phyloP scores from a whole-genome alignment of 139 green algal species.

The Picocystis salinarum region DNA sequence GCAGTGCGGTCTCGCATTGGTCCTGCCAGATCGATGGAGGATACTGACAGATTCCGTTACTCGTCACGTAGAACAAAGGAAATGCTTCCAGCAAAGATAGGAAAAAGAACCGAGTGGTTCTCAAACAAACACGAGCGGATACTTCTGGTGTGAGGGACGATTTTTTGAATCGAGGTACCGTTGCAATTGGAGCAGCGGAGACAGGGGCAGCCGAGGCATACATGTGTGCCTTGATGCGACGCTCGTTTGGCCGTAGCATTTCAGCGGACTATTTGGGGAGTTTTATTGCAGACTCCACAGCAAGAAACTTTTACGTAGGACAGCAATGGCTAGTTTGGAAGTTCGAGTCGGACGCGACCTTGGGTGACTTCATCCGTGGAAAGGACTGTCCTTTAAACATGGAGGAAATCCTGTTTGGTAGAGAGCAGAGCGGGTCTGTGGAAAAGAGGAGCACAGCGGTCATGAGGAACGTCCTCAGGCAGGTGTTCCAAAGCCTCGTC shows the following conservation, averaged over 20 bases:
- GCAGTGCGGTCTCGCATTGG: neutral
- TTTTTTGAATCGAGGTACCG: constrained; percentile 64
- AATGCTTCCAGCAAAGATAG: constrained; percentile 10
- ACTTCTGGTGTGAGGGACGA: constrained; percentile 19
- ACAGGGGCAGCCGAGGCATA: constrained; percentile 60
- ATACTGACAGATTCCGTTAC: neutral
- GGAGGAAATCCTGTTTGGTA: too few relatives aligned
- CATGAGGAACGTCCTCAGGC: constrained; percentile 31
- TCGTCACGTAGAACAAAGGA: constrained; percentile 5
- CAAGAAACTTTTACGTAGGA: constrained; percentile 23
- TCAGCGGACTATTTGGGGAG: constrained; percentile 32
- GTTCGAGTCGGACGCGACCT: constrained; percentile 72
- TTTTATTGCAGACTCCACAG: constrained; percentile 23
- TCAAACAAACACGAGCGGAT: constrained; percentile 58
- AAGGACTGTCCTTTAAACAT: too few relatives aligned
- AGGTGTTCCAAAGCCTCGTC: constrained; percentile 30
- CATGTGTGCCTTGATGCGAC: constrained; percentile 58
- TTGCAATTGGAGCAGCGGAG: constrained; percentile 60
- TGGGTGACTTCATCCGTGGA: constrained; percentile 45
- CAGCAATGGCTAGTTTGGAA: constrained; percentile 74
- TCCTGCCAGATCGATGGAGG: constrained; percentile 1
- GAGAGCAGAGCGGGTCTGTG: too few relatives aligned
- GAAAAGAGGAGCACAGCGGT: too few relatives aligned
- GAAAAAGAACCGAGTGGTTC: constrained; percentile 66
- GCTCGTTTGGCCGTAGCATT: constrained; percentile 14